phyloP scores from a whole-genome alignment of 257 asterid genomes.

The Solanum megistacrolobum region DNA sequence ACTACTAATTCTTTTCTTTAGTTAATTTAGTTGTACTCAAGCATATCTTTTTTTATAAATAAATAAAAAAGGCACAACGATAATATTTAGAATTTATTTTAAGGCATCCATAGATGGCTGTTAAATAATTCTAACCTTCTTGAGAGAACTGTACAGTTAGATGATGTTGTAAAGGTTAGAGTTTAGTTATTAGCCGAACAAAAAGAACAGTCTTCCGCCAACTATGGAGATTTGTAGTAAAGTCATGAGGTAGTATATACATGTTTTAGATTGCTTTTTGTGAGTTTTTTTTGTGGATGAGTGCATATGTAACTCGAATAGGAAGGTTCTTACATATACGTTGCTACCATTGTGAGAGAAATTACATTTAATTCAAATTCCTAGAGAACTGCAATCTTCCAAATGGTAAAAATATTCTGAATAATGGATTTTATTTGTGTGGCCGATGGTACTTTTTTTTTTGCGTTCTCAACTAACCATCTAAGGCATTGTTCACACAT shows the following conservation, averaged over 20 bases:
- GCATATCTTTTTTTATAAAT: too few relatives aligned
- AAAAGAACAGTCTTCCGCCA: not conserved
- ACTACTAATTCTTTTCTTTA: too few relatives aligned
- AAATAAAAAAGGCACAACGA: not conserved
- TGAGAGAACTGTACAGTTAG: too few relatives aligned
- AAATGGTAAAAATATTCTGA: too few relatives aligned
- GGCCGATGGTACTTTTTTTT: too few relatives aligned
- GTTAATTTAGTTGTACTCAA: too few relatives aligned
- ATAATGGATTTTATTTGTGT: not conserved
- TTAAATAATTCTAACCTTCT: not conserved
- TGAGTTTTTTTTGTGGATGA: not conserved
- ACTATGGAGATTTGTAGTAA: too few relatives aligned
- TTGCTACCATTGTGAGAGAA: not conserved
- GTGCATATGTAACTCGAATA: not conserved
- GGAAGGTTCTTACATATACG: not conserved
- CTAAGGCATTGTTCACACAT: too few relatives aligned
- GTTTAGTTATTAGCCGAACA: not conserved
- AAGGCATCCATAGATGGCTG: not conserved
- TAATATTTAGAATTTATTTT: too few relatives aligned
- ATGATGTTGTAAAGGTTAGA: not conserved
- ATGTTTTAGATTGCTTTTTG: not conserved
- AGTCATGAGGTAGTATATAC: too few relatives aligned
- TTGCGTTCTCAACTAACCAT: too few relatives aligned
- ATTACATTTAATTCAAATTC: not conserved
- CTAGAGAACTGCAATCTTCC: not conserved